Base-by-base conservation (phyloP, 2,329 filamentous ascomycete genomes). In the Arthrocladium fulminans region DNA sequence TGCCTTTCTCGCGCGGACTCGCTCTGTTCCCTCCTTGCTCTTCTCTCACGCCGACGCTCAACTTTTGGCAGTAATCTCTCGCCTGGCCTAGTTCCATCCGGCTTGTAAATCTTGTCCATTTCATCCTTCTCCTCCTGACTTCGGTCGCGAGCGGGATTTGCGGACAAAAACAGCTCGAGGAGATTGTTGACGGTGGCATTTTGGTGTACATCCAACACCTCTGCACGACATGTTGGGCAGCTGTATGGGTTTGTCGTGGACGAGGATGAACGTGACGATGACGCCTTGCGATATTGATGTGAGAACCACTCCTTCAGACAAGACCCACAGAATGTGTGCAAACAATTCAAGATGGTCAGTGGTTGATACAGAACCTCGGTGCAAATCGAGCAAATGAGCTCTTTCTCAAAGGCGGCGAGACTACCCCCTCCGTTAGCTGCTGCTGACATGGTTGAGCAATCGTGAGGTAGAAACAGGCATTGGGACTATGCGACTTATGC, bases 321-420 rank as follows among this genome's bases (percentile, higher is more conserved):
- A 32, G 86, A 85, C 55, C 89, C 92, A 72, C 92, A 98, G 67
- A 94, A 98, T 39, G 90, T 96, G 69, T 95, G 88, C 38, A 95
- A 79, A 64, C 88, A 95, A 72, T 95, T 87, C 65, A 95, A 85
- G 43, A 94, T 80, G 23, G 88, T 94, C 55, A 94, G 76, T 27
- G 89, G 88, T 65, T 94, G 86, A 69, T 88, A 94, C 54, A 95
- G 81, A 56, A 95, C 79, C 67, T 97, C 92, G 59, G 90, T 94
- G 73, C 92, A 98, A 61, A 98, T 98, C 64, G 90, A 94, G 73
- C 90, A 97, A 47, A 84, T 89, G 70, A 97, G 73, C 77, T 98
- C 92, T 67, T 84, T 90, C 71, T 96, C 92, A 59, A 96, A 75
- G 67, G 94, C 87, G 61, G 73, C 63, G 49, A 74, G 62, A 42